These are phyloP conservation scores for Hypoxylon sp. DNA, from an alignment of 2,329 filamentous ascomycete genomes.

Conservation along the genomic window DNA sequence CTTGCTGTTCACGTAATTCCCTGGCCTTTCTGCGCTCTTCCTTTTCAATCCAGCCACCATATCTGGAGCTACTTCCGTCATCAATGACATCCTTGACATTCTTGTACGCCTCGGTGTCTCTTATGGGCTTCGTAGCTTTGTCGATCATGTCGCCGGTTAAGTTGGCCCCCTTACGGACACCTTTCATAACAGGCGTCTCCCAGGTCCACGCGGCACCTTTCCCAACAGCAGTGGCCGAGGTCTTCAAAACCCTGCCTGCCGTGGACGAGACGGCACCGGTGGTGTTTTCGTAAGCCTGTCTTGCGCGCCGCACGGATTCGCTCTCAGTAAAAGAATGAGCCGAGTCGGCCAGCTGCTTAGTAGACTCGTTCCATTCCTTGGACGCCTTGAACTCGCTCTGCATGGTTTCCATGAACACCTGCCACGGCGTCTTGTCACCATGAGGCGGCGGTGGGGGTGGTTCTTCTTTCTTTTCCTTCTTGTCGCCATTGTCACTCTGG, in stretches of 20 bases:
- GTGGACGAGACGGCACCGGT: conserved; percentile 82
- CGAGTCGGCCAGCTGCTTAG: conserved; percentile 88
- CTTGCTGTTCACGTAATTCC: conserved; percentile 74
- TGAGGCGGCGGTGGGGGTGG: conserved; percentile 90
- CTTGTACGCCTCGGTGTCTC: conserved; percentile 94
- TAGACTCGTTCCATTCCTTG: conserved; percentile 99
- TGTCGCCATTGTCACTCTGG: conserved; percentile 61
- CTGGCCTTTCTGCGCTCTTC: conserved; percentile 86
- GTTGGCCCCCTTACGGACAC: conserved; percentile 83
- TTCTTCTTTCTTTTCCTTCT: conserved; percentile 71
- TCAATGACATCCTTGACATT: conserved; percentile 95
- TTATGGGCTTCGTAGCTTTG: conserved; percentile 92
- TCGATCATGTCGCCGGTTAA: conserved; percentile 87
- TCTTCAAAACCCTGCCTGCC: conserved; percentile 81
- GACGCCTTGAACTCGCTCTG: conserved; percentile 92
- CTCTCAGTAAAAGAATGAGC: conserved; percentile 94
- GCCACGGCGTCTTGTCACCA: conserved; percentile 97
- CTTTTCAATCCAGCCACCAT: conserved; percentile 96
- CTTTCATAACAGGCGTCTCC: conserved; percentile 94
- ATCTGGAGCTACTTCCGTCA: conserved; percentile 93
- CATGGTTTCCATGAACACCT: conserved; percentile 98
- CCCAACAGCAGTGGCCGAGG: conserved; percentile 84
- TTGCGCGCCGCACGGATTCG: conserved; percentile 85
- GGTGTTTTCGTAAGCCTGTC: conserved; percentile 85
- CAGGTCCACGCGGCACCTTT: conserved; percentile 96